Base-by-base conservation (phyloP, 306 rosid species). In the Glycine tomentella region DNA sequence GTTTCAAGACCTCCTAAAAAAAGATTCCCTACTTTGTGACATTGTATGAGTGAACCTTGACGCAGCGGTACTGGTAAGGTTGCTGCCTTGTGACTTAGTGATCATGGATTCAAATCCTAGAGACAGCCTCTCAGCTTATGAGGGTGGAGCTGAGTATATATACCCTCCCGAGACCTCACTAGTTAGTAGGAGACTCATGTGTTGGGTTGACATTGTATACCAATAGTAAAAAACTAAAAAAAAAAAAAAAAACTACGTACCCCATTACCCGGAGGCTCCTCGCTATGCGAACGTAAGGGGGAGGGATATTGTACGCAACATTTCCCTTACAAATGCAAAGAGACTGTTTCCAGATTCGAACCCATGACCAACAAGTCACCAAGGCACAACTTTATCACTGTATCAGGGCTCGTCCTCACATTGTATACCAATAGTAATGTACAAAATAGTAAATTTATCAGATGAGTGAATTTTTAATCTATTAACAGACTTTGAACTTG, bases 381-480 rank as follows among this genome's bases (percentile, higher is more conserved):
- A n/a, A n/a, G n/a, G n/a, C n/a, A n/a, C n/a, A n/a, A n/a, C n/a
- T n/a, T n/a, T n/a, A n/a, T n/a, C n/a, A n/a, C n/a, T n/a, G n/a
- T n/a, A n/a, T n/a, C n/a, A n/a, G n/a, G n/a, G n/a, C n/a, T n/a
- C n/a, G n/a, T n/a, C n/a, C n/a, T n/a, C n/a, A 44, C 51, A 20
- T 77, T 8, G n/a, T 82, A 15, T 49, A 51, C 58, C 53, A n/a
- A 67, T 9, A 55, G 52, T 52, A 73, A 57, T 50, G 74, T 52
- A 25, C 25, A 34, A 25, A 72, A 65, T 57, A 64, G 69, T 59
- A 52, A 72, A 69, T 80, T 53, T 80, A 67, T 31, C 80, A 51
- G 42, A 46, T 55, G 55, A 44, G 20, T 82, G 62, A 16, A 63
- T 38, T 57, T 38, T 46, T 55, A 38, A 69, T 31, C 53, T 38